Evolutionary conservation across 192 early-diverging fungal genomes (phyloP).

Genomic region (Geranomyces variabilis): DNA sequence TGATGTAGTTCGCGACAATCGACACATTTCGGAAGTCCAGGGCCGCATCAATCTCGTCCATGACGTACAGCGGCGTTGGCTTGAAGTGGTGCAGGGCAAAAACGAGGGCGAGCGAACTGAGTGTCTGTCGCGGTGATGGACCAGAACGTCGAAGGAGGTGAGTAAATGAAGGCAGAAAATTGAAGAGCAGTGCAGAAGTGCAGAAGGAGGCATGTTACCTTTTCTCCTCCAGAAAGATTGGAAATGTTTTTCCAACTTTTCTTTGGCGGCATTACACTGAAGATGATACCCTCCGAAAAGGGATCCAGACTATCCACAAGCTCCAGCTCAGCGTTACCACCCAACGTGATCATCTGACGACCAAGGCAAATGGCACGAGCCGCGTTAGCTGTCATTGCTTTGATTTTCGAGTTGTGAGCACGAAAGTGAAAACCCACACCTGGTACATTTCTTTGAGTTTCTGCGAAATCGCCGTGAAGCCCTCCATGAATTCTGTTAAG

Average conservation of each 20-base stretch:
- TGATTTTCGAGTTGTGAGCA: too few relatives aligned
- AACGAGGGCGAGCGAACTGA: conserved; percentile 97
- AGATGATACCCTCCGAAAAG: conserved; percentile 97
- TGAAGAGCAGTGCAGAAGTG: conserved; percentile 7
- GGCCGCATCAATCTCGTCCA: conserved; percentile 99
- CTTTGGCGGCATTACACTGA: conserved; percentile 99
- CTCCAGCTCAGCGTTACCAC: conserved; percentile 98
- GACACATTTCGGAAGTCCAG: conserved; percentile 99
- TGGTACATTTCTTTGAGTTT: conserved; percentile 99
- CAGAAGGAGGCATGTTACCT: conserved; percentile 57
- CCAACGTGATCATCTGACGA: conserved; percentile 89
- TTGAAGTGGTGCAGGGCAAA: conserved; percentile 99
- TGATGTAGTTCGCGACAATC: conserved; percentile 99
- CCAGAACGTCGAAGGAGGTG: background rate
- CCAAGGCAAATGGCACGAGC: background rate
- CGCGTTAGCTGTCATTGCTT: too few relatives aligned
- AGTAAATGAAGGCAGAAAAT: background rate
- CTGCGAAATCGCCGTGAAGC: conserved; percentile 90
- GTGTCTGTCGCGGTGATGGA: conserved; percentile 69
- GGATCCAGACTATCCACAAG: conserved; percentile 96
- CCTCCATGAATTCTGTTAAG: conserved; percentile 92
- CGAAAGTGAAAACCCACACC: conserved; percentile 40
- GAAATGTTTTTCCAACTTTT: conserved; percentile 99
- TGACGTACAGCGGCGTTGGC: conserved; percentile 98
- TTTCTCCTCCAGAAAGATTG: conserved; percentile 99